A percentile compares a stretch with the other conserved stretches of the same genome.
Evolutionary conservation across 306 rosid genomes (phyloP).

Genomic region (Macrotyloma uniflorum): DNA sequence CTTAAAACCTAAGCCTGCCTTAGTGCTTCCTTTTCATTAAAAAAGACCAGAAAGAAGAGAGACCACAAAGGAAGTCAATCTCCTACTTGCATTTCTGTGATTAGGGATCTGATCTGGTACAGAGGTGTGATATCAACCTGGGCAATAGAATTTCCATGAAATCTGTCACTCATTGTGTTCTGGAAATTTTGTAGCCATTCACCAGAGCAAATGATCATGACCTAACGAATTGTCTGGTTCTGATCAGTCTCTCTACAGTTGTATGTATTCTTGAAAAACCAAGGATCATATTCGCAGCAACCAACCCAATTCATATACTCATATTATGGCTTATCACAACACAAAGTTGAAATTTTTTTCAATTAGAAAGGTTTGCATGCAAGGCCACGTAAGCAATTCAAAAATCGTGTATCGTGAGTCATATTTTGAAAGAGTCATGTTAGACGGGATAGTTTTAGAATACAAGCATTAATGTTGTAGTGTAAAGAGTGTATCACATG

Average conservation of each 20-base stretch:
- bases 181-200: neutral
- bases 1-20: neutral
- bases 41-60: neutral
- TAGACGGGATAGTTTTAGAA: constrained; percentile 43
- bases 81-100: neutral
- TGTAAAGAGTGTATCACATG: constrained; percentile 30
- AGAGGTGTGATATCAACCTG: neutral
- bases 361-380: too few relatives aligned
- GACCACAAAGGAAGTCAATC: neutral
- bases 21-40: neutral
- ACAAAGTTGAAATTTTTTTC: too few relatives aligned
- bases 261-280: too few relatives aligned
- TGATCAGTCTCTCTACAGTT: neutral
- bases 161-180: neutral
- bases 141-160: neutral
- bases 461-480: constrained; percentile 34
- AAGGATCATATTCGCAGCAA: too few relatives aligned
- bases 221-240: neutral
- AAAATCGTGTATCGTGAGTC: neutral
- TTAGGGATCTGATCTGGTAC: neutral
- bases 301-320: too few relatives aligned
- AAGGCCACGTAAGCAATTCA: too few relatives aligned
- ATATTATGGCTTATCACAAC: too few relatives aligned
- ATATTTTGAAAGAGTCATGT: constrained; percentile 36
- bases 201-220: neutral